Conservation (phyloP, 1,284 basidiomycete genomes). For the Ustilago crameri region DNA sequence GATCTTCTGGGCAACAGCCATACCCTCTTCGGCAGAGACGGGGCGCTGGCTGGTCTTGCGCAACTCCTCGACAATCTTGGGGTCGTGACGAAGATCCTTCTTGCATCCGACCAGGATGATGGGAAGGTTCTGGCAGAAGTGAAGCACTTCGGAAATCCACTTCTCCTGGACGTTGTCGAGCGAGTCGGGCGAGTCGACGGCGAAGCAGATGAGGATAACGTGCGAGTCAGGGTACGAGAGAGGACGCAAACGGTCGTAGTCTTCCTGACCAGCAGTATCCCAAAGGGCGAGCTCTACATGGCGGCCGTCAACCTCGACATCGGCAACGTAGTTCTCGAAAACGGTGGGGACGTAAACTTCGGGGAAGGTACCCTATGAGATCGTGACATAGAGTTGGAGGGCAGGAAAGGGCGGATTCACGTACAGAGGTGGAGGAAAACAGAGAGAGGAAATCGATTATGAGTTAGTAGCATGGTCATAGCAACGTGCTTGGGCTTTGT, state of each 20-base stretch:
- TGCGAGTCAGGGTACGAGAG: conserved; percentile 91
- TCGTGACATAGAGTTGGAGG: neutral
- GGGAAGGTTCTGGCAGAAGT: conserved; percentile 87
- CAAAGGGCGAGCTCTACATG: conserved; percentile 91
- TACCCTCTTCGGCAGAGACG: conserved; percentile 72
- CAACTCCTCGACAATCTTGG: conserved; percentile 68
- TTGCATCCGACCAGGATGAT: conserved; percentile 93
- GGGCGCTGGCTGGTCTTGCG: conserved; percentile 68
- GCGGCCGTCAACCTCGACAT: conserved; percentile 89
- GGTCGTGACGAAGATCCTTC: conserved; percentile 71
- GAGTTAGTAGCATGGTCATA: neutral
- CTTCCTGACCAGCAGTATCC: conserved; percentile 94
- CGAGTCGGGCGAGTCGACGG: conserved; percentile 89
- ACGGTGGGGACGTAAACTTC: conserved; percentile 94
- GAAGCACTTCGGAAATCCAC: conserved; percentile 94
- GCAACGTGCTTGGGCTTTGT: neutral
- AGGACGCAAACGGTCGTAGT: conserved; percentile 71
- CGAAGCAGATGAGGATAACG: conserved; percentile 93
- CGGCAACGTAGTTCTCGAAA: conserved; percentile 88
- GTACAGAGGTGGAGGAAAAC: too few species aligned
- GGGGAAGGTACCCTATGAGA: conserved; percentile 80
- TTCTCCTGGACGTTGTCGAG: conserved; percentile 96
- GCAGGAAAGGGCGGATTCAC: too few species aligned
- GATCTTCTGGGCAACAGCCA: conserved; percentile 88
- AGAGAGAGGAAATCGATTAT: neutral